A percentile compares a stretch with the other conserved stretches of the same genome.
Evolutionary conservation across 192 early-diverging fungal genomes (phyloP).

Genomic region (Entomortierella chlamydospora): DNA sequence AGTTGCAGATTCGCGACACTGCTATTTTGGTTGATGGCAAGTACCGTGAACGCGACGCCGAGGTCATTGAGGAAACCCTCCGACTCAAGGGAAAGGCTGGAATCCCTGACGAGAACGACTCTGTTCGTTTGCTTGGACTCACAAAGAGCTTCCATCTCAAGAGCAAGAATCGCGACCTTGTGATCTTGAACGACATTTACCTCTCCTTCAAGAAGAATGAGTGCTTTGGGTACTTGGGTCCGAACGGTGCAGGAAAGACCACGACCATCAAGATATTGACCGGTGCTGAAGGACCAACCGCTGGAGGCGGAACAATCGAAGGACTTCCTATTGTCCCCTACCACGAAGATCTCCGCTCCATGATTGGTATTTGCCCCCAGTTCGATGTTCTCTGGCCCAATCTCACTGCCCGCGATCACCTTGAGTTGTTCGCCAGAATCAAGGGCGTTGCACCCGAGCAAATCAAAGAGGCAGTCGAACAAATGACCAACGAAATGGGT

Average conservation of each 20-base stretch:
- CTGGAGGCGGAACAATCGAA: slow-evolving; percentile 43
- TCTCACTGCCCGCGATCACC: slow-evolving; percentile 56
- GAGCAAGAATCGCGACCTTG: slow-evolving; percentile 38
- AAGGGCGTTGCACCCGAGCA: slow-evolving; percentile 52
- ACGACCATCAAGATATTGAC: slow-evolving; percentile 60
- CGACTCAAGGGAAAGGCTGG: slow-evolving; percentile 33
- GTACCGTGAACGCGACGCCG: slow-evolving; percentile 43
- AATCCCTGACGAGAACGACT: slow-evolving; percentile 34
- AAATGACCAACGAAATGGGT: slow-evolving; percentile 50
- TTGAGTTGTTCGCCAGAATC: slow-evolving; percentile 54
- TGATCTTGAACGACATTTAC: slow-evolving; percentile 56
- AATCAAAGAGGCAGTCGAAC: slow-evolving; percentile 19
- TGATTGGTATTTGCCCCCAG: slow-evolving; percentile 61
- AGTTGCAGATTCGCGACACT: slow-evolving; percentile 5
- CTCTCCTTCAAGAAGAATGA: slow-evolving; percentile 60
- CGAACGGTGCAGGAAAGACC: slow-evolving; percentile 71
- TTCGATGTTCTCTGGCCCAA: slow-evolving; percentile 54
- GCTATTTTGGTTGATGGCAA: slow-evolving; percentile 34
- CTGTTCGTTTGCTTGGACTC: slow-evolving; percentile 47
- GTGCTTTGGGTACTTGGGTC: slow-evolving; percentile 66
- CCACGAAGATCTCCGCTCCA: slow-evolving; percentile 43
- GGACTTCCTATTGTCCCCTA: slow-evolving; percentile 45
- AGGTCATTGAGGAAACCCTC: slow-evolving; percentile 40
- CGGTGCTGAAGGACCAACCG: slow-evolving; percentile 47
- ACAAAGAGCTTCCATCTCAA: slow-evolving; percentile 26